Evolutionary conservation across 306 rosid genomes (phyloP), one percentile per base, ranked within the genome.

Genomic region (Datisca glomerata): DNA sequence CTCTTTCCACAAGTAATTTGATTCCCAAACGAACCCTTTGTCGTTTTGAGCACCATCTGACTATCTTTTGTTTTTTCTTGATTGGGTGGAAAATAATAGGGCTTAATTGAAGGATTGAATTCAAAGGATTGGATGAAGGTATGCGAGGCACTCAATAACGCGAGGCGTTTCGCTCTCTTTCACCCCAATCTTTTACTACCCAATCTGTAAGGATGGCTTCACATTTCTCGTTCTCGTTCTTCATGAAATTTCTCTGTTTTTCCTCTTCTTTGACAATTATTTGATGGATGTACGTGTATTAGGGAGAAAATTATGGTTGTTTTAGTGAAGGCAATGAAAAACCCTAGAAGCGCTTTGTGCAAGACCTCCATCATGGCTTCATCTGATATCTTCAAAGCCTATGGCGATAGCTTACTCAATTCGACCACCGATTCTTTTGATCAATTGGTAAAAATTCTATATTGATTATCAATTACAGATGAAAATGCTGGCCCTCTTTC

Each of bases 321-420:
- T 37, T 33, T 83, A 75, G 71, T 74, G 8, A 89, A 80, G 71
- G 61, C 91, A 14, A 80, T 89, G 95, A 89, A 73, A 66, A 89
- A 84, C 47, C 97, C 97, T 15, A 72, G 95, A 31, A 89, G 97
- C 59, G 95, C 97, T 52, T 29, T 89, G 16, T 61, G 72, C 73
- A 89, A 89, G 71, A 89, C 97, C 52, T 85, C 95, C n/a, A 77
- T 89, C 25, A 83, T 89, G 97, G 80, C 95, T 33, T 66, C 95
- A 16, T 65, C 81, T 32, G 97, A 83, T 52, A 56, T 89, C 56
- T 80, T 89, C 69, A 66, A 38, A 1, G 68, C 89, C 18, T 89
- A 65, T 51, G 91, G 95, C 18, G 83, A 89, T 56, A 76, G 58
- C 16, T 63, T 89, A 56, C 67, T 83, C 7, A 83, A 83, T 11